phyloP scores from a whole-genome alignment of 108 stramenopile species.

The Chaetoceros muelleri region DNA sequence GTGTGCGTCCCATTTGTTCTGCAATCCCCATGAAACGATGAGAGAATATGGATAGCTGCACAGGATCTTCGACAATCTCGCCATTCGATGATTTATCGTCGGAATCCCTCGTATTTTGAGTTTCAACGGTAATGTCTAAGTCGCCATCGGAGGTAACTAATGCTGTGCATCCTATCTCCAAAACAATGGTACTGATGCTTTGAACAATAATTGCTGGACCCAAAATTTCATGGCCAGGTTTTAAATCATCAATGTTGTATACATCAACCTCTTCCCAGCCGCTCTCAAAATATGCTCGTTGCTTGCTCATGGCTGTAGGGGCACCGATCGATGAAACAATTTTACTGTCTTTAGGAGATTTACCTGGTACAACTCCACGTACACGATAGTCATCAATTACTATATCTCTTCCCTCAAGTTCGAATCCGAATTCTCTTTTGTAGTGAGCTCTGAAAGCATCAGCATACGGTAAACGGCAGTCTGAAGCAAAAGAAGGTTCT shows the following conservation, averaged over 20 bases:
- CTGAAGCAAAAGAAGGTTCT: slow-evolving; percentile 7
- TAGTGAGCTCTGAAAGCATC: slow-evolving; percentile 57
- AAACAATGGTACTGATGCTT: slow-evolving; percentile 86
- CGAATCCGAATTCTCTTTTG: slow-evolving; percentile 91
- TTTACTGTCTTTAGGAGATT: slow-evolving; percentile 21
- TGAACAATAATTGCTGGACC: slow-evolving; percentile 96
- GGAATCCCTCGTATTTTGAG: slow-evolving; percentile 9
- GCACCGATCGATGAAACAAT: slow-evolving; percentile 20
- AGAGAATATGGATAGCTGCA: slow-evolving; percentile 86
- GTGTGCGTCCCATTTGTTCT: slow-evolving; percentile 97
- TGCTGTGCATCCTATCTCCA: slow-evolving; percentile 87
- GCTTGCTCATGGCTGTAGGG: slow-evolving; percentile 41
- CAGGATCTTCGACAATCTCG: slow-evolving; percentile 72
- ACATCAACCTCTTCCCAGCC: slow-evolving; percentile 87
- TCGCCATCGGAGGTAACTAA: slow-evolving; percentile 85
- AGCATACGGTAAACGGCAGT: slow-evolving; percentile 34
- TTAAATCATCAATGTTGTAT: slow-evolving; percentile 72
- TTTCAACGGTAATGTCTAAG: slow-evolving; percentile 71
- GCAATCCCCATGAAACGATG: slow-evolving; percentile 99
- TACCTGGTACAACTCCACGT: slow-evolving; percentile 79
- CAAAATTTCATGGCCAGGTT: slow-evolving; percentile 59
- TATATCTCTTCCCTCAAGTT: slow-evolving; percentile 70
- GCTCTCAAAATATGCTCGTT: slow-evolving; percentile 83
- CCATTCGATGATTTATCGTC: slow-evolving; percentile 2
- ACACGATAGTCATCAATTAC: slow-evolving; percentile 95